These are phyloP conservation scores for Onygenales sp. DNA, from an alignment of 2,329 filamentous ascomycete genomes.

Conservation along the genomic window DNA sequence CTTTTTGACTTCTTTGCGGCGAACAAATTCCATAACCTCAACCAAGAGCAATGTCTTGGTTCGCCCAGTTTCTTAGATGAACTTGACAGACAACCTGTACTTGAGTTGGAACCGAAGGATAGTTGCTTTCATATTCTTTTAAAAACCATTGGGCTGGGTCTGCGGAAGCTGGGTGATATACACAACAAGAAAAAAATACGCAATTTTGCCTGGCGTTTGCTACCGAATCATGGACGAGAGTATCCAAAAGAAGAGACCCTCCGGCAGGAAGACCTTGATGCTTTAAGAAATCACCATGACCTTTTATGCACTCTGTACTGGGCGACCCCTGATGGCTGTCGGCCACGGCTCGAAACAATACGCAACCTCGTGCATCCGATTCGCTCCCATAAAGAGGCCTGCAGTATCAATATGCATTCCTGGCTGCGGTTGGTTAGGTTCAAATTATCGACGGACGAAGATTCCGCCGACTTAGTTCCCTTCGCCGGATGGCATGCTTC, in stretches of 20 bases:
- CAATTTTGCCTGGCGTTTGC: conserved; percentile 47
- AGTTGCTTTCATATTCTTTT: conserved; percentile 50
- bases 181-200: conserved; percentile 47
- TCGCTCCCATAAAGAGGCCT: conserved; percentile 50
- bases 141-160: conserved; percentile 44
- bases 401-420: conserved; percentile 47
- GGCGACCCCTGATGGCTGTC: conserved; percentile 42
- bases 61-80: conserved; percentile 47
- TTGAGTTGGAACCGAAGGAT: conserved; percentile 40
- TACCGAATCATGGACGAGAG: conserved; percentile 52
- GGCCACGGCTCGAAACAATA: conserved; percentile 44
- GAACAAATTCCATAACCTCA: conserved; percentile 42
- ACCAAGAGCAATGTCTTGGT: conserved; percentile 41
- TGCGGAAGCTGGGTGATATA: conserved; percentile 36
- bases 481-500: conserved; percentile 48
- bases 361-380: conserved; percentile 47
- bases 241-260: conserved; percentile 50
- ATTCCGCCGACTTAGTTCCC: conserved; percentile 33
- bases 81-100: conserved; percentile 32
- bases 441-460: conserved; percentile 45
- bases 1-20: conserved; percentile 53
- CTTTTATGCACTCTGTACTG: conserved; percentile 52
- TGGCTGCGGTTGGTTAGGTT: conserved; percentile 51
- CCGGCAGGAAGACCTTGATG: conserved; percentile 44
- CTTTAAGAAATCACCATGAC: conserved; percentile 53